Evolutionary conservation across 139 green algal species (phyloP).

Genomic region (Volvox reticuliferus): DNA sequence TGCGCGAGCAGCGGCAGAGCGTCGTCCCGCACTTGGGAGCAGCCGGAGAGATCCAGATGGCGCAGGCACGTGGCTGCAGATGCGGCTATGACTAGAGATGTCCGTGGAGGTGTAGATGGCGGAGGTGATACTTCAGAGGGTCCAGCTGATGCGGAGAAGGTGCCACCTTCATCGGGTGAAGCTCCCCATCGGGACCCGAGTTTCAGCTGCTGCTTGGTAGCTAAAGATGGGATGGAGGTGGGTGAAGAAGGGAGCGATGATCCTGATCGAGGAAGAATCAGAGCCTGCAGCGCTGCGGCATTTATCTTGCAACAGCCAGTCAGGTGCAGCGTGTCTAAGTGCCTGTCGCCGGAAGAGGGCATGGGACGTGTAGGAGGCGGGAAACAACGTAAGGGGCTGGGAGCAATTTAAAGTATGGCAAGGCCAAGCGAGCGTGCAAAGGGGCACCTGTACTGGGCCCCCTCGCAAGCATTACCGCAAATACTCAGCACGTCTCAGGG

Average conservation of each 20-base stretch:
- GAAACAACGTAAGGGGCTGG: too few relatives aligned
- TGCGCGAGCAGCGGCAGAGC: not conserved
- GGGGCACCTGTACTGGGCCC: too few relatives aligned
- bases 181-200: not conserved
- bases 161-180: too few relatives aligned
- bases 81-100: not conserved
- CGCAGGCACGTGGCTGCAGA: not conserved
- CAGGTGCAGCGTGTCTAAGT: not conserved
- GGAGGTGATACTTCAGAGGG: too few relatives aligned
- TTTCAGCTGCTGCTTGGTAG: not conserved
- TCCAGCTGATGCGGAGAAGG: too few relatives aligned
- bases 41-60: slow-evolving; percentile 12
- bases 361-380: not conserved
- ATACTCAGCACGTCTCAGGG: too few relatives aligned
- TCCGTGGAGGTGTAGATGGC: not conserved
- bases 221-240: not conserved
- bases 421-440: too few relatives aligned
- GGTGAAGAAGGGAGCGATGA: not conserved
- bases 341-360: not conserved
- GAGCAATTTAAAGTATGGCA: too few relatives aligned
- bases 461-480: too few relatives aligned
- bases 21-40: not conserved
- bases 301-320: not conserved
- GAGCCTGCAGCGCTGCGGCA: not conserved
- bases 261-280: not conserved